These are phyloP conservation scores for Podaxis sp. DNA, from an alignment of 768 basidiomycete genomes.

Conservation along the genomic window DNA sequence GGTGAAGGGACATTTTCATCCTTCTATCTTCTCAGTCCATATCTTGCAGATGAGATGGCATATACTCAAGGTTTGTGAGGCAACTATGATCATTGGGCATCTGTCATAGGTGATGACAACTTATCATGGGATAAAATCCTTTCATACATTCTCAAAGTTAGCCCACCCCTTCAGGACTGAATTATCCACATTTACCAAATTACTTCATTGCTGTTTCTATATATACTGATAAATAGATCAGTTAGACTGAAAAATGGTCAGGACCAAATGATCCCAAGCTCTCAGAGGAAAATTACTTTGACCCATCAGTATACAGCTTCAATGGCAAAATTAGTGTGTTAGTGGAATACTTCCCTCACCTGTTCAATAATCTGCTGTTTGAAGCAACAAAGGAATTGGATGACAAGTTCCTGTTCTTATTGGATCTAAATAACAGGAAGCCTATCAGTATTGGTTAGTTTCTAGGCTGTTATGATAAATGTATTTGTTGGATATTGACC, in stretches of 20 bases:
- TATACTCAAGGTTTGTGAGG: slow-evolving; percentile 8
- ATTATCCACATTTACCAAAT: too few species aligned
- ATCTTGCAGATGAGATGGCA: slow-evolving; percentile 2
- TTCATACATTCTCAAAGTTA: slow-evolving; percentile 7
- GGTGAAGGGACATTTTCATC: neutral
- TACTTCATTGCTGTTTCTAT: too few species aligned
- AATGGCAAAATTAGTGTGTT: slow-evolving; percentile 20
- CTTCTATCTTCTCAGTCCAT: neutral
- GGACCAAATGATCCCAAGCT: slow-evolving; percentile 11
- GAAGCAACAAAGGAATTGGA: slow-evolving; percentile 23
- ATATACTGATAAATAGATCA: neutral
- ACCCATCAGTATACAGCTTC: slow-evolving; percentile 24
- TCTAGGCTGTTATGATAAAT: neutral
- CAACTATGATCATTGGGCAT: slow-evolving; percentile 8
- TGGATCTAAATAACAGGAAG: slow-evolving; percentile 37
- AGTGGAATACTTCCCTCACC: slow-evolving; percentile 17
- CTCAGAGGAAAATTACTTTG: slow-evolving; percentile 19
- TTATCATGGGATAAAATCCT: slow-evolving; percentile 13
- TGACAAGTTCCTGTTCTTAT: slow-evolving; percentile 32
- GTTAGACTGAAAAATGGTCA: neutral
- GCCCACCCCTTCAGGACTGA: neutral
- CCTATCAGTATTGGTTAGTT: slow-evolving; percentile 34
- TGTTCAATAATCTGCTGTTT: slow-evolving; percentile 13
- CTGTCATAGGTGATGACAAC: neutral
- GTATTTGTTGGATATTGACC: neutral